Conservation (phyloP, 75 land plant species). For the Picea glauca region DNA sequence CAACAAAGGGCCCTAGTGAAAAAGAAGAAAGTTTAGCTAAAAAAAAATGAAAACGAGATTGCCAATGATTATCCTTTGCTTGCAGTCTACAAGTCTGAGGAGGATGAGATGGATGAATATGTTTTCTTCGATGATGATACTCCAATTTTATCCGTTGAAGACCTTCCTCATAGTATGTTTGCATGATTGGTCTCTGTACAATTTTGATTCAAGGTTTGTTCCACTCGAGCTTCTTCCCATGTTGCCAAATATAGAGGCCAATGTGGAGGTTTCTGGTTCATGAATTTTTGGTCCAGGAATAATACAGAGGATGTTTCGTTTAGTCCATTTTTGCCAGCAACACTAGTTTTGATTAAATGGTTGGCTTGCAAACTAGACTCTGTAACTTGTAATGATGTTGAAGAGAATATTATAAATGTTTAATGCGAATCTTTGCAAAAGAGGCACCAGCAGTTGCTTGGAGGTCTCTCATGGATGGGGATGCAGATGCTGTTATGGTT, state of each 20-base stretch:
- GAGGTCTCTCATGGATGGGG: too few species aligned
- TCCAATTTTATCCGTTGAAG: constrained; percentile 22
- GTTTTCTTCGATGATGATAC: not conserved
- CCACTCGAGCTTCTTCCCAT: constrained; percentile 90
- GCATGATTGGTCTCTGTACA: constrained; percentile 86
- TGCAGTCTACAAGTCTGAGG: constrained; percentile 60
- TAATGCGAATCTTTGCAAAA: too few species aligned
- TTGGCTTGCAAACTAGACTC: too few species aligned
- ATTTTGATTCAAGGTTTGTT: constrained; percentile 79
- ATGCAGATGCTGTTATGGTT: too few species aligned
- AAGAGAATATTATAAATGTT: too few species aligned
- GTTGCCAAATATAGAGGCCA: constrained; percentile 71
- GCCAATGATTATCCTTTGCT: constrained; percentile 92
- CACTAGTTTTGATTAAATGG: too few species aligned
- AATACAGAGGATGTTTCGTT: constrained; percentile 56
- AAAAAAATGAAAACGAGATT: constrained; percentile 88
- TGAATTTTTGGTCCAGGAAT: constrained; percentile 29
- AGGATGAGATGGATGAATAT: not conserved
- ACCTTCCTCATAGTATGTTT: constrained; percentile 68
- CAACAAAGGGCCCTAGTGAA: not conserved
- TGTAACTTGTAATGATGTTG: too few species aligned
- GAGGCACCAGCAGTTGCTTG: too few species aligned
- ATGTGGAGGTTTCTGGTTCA: constrained; percentile 78
- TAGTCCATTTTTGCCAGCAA: too few species aligned
- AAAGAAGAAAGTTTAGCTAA: constrained; percentile 62